phyloP scores from a whole-genome alignment of 441 rosid genomes.

The Jatropha multifida region DNA sequence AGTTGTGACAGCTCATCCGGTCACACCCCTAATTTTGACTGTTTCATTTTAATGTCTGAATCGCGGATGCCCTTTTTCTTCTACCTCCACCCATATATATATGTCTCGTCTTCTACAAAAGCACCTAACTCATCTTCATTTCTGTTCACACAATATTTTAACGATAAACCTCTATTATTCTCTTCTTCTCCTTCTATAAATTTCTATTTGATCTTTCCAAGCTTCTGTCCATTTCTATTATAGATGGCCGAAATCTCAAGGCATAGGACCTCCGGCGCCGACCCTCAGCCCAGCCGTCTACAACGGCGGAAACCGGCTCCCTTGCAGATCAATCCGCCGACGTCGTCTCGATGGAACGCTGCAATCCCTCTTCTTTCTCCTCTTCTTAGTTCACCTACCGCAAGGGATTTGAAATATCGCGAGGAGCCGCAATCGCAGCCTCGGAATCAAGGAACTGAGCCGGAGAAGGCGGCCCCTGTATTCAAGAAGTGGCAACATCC shows the following conservation, averaged over 20 bases:
- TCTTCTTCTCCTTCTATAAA: background rate
- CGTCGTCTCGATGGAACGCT: constrained; percentile 56
- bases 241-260: constrained; percentile 40
- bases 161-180: background rate
- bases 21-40: background rate
- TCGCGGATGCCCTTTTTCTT: too few species aligned
- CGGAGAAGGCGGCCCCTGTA: constrained; percentile 33
- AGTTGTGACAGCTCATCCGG: background rate
- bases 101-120: background rate
- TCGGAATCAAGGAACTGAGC: constrained; percentile 18
- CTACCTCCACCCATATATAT: background rate
- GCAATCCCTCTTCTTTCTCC: constrained; percentile 96
- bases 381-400: constrained; percentile 55
- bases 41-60: background rate
- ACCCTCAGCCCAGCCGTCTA: constrained; percentile 60
- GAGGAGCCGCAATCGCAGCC: constrained; percentile 29
- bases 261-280: constrained; percentile 18
- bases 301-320: constrained; percentile 81
- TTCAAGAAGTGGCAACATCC: constrained; percentile 92
- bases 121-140: background rate
- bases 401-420: constrained; percentile 26
- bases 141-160: background rate
- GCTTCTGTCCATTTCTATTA: too few species aligned
- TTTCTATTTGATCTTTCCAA: background rate
- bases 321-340: constrained; percentile 48